Evolutionary conservation across 495 filamentous ascomycete genomes (phyloP).

Genomic region (Massariosphaeria phaeospora): DNA sequence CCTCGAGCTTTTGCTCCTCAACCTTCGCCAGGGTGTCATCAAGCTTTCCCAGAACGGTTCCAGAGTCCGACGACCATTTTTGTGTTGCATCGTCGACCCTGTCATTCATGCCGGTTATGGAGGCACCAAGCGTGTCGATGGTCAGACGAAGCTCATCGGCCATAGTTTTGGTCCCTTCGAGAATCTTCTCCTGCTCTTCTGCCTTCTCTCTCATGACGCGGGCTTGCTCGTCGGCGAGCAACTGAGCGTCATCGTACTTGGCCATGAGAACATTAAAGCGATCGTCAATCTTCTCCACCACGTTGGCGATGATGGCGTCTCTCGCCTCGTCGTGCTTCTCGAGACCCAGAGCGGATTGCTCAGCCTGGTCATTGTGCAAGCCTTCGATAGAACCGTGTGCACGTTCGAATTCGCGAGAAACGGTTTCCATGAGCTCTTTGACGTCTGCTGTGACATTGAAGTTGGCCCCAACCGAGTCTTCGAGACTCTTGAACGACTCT

Average conservation of each 20-base stretch:
- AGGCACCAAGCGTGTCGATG: conserved; percentile 77
- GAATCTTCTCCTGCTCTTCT: conserved; percentile 59
- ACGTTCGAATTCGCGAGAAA: conserved; percentile 77
- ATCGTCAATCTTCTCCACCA: conserved; percentile 67
- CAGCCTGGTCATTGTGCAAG: conserved; percentile 67
- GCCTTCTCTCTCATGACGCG: conserved; percentile 63
- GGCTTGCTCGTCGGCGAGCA: conserved; percentile 62
- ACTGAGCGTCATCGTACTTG: conserved; percentile 78
- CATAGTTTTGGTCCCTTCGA: conserved; percentile 67
- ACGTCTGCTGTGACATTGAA: conserved; percentile 58
- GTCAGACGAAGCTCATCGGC: conserved; percentile 80
- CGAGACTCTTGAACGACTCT: conserved; percentile 45
- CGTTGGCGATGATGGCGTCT: conserved; percentile 52
- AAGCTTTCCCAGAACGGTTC: conserved; percentile 72
- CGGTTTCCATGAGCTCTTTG: conserved; percentile 71
- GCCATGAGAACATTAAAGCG: conserved; percentile 69
- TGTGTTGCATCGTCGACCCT: conserved; percentile 71
- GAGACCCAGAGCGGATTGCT: conserved; percentile 65
- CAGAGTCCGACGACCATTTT: conserved; percentile 78
- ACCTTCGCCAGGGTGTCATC: conserved; percentile 70
- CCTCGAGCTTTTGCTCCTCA: conserved; percentile 67
- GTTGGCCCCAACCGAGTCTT: conserved; percentile 40
- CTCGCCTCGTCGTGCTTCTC: conserved; percentile 63
- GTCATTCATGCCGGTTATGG: conserved; percentile 41
- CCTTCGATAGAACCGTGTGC: conserved; percentile 63